These are phyloP conservation scores for sorghum (Sorghum bicolor) DNA, from an alignment of 176 grass and related monocot genomes.

Conservation along the genomic window Sorghum_bicolor_NCBIv3 NC_012870.2:59984001-59984500, in stretches of 20 bases:
- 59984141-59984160: not conserved
- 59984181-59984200: conserved; percentile 46
- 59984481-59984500: not conserved
- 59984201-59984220: conserved; percentile 3
- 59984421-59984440: not conserved
- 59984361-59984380: conserved; percentile 53
- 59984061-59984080: not conserved
- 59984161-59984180: conserved; percentile 44
- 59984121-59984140: conserved; percentile 4
- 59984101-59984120: conserved; percentile 27
- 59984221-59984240: not conserved
- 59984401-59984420: not conserved
- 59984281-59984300: conserved; percentile 42
- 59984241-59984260: not conserved
- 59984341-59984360: conserved; percentile 62
- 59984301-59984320: conserved; percentile 56
- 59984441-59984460: conserved; percentile 18
- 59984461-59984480: not conserved
- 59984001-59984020: not conserved
- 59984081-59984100: not conserved
- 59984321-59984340: conserved; percentile 64
- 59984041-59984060: conserved; percentile 39
- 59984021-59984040: not conserved
- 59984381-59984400: conserved; percentile 36
- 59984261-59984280: conserved; percentile 36